phyloP scores from a whole-genome alignment of 179 eudicot genomes.

The Silene noctiflora region DNA sequence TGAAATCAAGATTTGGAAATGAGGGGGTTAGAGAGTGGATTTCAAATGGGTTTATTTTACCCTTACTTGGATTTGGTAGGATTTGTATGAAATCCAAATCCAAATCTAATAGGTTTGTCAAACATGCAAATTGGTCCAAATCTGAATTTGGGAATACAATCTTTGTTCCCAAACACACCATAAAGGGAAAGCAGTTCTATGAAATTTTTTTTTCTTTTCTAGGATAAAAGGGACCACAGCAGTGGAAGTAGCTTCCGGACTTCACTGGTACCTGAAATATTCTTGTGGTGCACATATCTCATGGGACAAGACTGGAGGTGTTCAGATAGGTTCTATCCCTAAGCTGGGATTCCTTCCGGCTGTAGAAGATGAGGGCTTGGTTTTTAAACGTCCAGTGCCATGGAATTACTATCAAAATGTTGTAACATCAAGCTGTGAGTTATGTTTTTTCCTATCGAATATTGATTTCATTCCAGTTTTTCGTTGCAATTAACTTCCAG shows the following conservation, averaged over 20 bases:
- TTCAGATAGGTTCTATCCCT: slow-evolving; percentile 67
- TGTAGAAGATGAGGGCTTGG: slow-evolving; percentile 52
- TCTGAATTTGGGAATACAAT: too few species aligned
- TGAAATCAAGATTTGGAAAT: too few species aligned
- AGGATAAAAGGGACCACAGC: slow-evolving; percentile 89
- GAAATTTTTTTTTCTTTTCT: slow-evolving; percentile 16
- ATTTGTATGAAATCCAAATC: too few species aligned
- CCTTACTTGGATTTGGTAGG: too few species aligned
- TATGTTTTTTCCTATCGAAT: neutral
- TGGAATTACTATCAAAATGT: slow-evolving; percentile 99
- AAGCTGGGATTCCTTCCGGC: slow-evolving; percentile 65
- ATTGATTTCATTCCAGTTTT: neutral
- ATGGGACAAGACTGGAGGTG: slow-evolving; percentile 97
- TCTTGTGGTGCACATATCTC: slow-evolving; percentile 86
- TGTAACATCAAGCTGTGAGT: slow-evolving; percentile 96
- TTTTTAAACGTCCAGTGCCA: slow-evolving; percentile 76
- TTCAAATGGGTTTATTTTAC: too few species aligned
- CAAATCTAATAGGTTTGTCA: too few species aligned
- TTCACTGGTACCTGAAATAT: slow-evolving; percentile 92
- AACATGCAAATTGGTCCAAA: too few species aligned
- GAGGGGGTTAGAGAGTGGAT: too few species aligned
- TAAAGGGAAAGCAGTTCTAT: neutral
- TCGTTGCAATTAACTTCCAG: neutral
- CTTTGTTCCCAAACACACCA: too few species aligned
- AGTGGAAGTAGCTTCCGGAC: slow-evolving; percentile 83